Evolutionary conservation across 1,139 yeast species (phyloP), one percentile per base, ranked within the genome.

Genomic region (Geotrichum aggregatum): DNA sequence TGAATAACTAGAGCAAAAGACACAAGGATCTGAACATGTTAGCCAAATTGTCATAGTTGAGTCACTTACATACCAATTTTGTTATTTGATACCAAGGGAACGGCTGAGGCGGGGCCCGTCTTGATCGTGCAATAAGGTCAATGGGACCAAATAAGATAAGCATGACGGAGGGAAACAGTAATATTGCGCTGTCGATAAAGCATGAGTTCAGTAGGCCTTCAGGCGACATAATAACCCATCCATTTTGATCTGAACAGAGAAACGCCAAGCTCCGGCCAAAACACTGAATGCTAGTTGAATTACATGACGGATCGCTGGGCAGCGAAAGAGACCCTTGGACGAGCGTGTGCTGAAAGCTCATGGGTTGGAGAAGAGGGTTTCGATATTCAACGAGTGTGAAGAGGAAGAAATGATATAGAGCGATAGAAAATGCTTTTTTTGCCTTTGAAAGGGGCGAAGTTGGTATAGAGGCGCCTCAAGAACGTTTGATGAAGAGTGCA

Each of bases 181-280:
- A 72, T 4, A 87, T 61, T 0, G 77, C 71, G 39, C 92, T 95
- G 61, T 84, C 87, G 24, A 84, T 73, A 63, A 88, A 82, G 62
- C 96, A 89, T 1, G 88, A 85, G 1, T 94, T 82, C 53, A 87
- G 76, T 61, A 87, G 95, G 26, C 81, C 80, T 63, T 80, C 81
- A n/a, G 56, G 57, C 4, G 47, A 74, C 50, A 76, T 84, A 10
- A 85, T 67, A 1, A 83, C 82, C 82, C 87, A 85, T 1, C 95
- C 94, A 57, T 84, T 89, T 7, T 59, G 58, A 55, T 72, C 73
- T 33, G 63, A 63, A 58, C 82, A 78, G 43, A 65, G 60, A 16
- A 39, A 36, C 8, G 35, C 40, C 14, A 42, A 35, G 11, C 26
- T 41, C 28, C 21, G 28, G 24, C 51, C 51, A 7, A 41, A 36